phyloP scores from a whole-genome alignment of 2,329 filamentous ascomycete genomes.

The Coniella vitis region DNA sequence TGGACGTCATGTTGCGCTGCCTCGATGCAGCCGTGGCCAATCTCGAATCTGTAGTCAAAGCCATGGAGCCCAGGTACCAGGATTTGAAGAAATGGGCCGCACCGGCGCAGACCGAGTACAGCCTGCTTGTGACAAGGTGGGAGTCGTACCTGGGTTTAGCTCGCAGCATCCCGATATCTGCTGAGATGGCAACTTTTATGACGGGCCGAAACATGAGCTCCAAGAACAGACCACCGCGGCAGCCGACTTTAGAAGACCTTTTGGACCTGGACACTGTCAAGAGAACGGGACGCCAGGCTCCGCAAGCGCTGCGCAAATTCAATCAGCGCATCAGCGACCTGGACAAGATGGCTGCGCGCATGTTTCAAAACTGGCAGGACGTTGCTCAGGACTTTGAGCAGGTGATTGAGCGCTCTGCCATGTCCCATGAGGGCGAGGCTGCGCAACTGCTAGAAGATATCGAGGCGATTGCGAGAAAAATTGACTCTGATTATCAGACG shows the following conservation, averaged over 20 bases:
- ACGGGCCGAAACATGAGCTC: constrained; percentile 39
- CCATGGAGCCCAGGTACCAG: constrained; percentile 64
- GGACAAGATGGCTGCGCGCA: constrained; percentile 51
- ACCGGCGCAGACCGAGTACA: constrained; percentile 61
- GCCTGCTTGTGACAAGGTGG: constrained; percentile 56
- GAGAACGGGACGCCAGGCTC: constrained; percentile 62
- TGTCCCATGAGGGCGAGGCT: constrained; percentile 56
- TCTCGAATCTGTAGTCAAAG: constrained; percentile 66
- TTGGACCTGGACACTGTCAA: constrained; percentile 67
- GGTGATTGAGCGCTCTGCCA: constrained; percentile 44
- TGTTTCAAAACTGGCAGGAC: constrained; percentile 55
- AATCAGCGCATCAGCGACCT: constrained; percentile 52
- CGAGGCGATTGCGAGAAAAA: constrained; percentile 76
- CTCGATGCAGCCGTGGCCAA: constrained; percentile 83
- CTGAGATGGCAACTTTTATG: constrained; percentile 61
- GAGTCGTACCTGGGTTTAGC: constrained; percentile 62
- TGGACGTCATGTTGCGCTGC: constrained; percentile 70
- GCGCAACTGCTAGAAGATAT: constrained; percentile 73
- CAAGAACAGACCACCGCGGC: constrained; percentile 36
- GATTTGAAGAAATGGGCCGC: constrained; percentile 65
- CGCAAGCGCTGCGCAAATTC: constrained; percentile 53
- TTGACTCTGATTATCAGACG: constrained; percentile 78
- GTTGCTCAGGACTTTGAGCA: constrained; percentile 59
- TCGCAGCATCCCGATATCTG: constrained; percentile 55
- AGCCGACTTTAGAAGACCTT: constrained; percentile 64